Evolutionary conservation across 2,329 filamentous ascomycete genomes (phyloP).

Genomic region (Trichoderma guizhouense): DNA sequence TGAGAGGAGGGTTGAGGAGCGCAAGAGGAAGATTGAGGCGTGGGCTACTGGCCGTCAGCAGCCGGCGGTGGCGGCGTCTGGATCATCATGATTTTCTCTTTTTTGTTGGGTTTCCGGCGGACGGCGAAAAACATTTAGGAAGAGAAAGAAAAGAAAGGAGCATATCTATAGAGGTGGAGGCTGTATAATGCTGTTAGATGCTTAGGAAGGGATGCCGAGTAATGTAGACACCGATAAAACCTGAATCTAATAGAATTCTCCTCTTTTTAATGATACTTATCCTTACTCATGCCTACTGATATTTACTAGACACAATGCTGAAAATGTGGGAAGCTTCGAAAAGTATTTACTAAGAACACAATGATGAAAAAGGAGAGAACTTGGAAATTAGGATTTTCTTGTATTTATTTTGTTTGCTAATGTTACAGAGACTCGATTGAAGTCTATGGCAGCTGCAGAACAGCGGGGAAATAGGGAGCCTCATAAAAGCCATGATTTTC

Average conservation of each 20-base stretch:
- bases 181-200: constrained; percentile 1
- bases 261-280: not conserved
- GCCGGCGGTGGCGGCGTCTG: not conserved
- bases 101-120: not conserved
- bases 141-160: not conserved
- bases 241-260: constrained; percentile 7
- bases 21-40: constrained; percentile 45
- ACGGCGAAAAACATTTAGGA: not conserved
- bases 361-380: not conserved
- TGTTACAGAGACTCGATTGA: constrained; percentile 36
- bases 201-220: not conserved
- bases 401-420: constrained; percentile 25
- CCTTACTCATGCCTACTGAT: too few species aligned
- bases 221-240: not conserved
- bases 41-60: constrained; percentile 40
- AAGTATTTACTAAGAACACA: not conserved
- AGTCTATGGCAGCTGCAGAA: constrained; percentile 34
- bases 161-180: not conserved
- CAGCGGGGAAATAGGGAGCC: constrained; percentile 23
- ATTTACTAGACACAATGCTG: too few species aligned
- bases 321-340: too few species aligned
- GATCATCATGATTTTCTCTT: constrained; percentile 1
- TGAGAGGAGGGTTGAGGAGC: constrained; percentile 55
- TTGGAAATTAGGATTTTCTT: not conserved
- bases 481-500: constrained; percentile 23